A percentile compares a stretch with the other conserved stretches of the same genome.
phyloP scores from a whole-genome alignment of 148 eudicot species.

The Dianthus caryophyllus region DNA sequence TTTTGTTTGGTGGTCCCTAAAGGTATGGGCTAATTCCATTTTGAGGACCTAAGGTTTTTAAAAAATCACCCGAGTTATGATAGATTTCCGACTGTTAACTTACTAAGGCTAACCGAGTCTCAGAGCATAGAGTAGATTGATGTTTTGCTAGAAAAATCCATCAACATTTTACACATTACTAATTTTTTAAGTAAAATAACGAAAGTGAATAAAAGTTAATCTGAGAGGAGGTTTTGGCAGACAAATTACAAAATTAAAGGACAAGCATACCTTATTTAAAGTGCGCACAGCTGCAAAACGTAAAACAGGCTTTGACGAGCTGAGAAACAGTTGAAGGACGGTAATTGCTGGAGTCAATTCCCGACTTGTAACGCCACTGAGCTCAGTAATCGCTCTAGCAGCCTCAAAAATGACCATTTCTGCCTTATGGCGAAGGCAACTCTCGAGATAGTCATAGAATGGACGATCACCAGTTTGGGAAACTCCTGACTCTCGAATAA shows the following conservation, averaged over 20 bases:
- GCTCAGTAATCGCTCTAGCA: constrained; percentile 95
- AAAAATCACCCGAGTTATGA: no score
- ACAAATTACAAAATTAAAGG: background rate
- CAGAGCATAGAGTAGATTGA: background rate
- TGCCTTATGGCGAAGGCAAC: constrained; percentile 97
- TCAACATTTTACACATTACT: background rate
- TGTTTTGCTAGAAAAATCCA: background rate
- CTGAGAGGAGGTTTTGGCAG: background rate
- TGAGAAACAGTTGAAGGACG: constrained; percentile 85
- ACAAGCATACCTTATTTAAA: constrained; percentile 70
- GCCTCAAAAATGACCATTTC: constrained; percentile 99
- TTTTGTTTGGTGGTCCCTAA: no score
- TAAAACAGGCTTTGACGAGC: constrained; percentile 95
- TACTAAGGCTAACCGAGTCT: background rate
- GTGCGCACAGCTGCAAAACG: constrained; percentile 99
- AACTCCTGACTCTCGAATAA: constrained; percentile 74
- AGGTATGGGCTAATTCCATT: no score
- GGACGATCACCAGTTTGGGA: constrained; percentile 86
- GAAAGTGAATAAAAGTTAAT: background rate
- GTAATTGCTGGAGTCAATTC: constrained; percentile 97
- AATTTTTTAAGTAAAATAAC: background rate
- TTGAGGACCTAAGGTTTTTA: no score
- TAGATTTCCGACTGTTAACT: background rate
- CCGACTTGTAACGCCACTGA: constrained; percentile 80
- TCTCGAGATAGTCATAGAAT: constrained; percentile 91